A percentile compares a stretch with the other conserved stretches of the same genome.
phyloP scores from a whole-genome alignment of 768 basidiomycete genomes.

The Kwoniella pini region DNA sequence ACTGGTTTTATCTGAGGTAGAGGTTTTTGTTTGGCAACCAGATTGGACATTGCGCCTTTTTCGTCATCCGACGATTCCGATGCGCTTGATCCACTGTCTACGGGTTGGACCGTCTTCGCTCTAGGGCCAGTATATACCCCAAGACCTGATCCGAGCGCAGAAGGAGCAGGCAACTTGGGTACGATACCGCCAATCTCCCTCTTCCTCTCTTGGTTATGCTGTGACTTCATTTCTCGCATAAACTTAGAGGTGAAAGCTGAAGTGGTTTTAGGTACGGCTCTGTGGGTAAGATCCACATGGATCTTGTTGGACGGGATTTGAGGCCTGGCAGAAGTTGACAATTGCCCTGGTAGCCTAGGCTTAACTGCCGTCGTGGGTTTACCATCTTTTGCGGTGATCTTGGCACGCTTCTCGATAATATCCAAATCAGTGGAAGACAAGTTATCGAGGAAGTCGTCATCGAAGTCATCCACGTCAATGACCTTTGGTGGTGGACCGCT shows the following conservation, averaged over 20 bases:
- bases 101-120: slow-evolving; percentile 16
- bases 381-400: slow-evolving; percentile 20
- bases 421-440: slow-evolving; percentile 38
- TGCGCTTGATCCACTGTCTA: slow-evolving; percentile 41
- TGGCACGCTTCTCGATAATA: slow-evolving; percentile 41
- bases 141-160: slow-evolving; percentile 37
- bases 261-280: slow-evolving; percentile 12
- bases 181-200: slow-evolving; percentile 39
- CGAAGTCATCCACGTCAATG: slow-evolving; percentile 33
- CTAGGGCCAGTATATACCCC: slow-evolving; percentile 33
- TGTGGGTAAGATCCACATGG: slow-evolving; percentile 42
- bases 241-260: slow-evolving; percentile 35
- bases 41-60: slow-evolving; percentile 57
- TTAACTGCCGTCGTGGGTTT: not conserved
- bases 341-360: slow-evolving; percentile 14
- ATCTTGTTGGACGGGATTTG: slow-evolving; percentile 24
- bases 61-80: slow-evolving; percentile 48
- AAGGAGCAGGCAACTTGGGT: slow-evolving; percentile 31
- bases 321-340: slow-evolving; percentile 8
- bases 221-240: slow-evolving; percentile 35
- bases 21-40: slow-evolving; percentile 65
- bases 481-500: slow-evolving; percentile 6
- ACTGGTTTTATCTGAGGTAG: slow-evolving; percentile 53
- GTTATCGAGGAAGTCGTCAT: slow-evolving; percentile 42
- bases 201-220: slow-evolving; percentile 24